Evolutionary conservation across 2,329 filamentous ascomycete species (phyloP), one percentile per base, ranked within the genome.

Genomic region (Cladophialophora bantiana): DNA sequence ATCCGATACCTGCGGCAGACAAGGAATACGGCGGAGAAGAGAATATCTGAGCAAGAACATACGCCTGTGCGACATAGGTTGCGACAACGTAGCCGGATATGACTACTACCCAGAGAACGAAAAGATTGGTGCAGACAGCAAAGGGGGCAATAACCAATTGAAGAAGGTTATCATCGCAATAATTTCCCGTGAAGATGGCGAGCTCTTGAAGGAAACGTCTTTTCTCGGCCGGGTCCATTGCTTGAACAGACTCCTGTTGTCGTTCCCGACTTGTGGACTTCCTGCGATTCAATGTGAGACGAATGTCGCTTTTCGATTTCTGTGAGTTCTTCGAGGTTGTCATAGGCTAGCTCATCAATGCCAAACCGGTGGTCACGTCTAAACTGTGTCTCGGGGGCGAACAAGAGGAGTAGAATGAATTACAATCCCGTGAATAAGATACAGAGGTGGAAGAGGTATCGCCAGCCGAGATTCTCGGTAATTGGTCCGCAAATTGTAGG

Each of bases 401-500:
- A 50, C 6, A 50, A 26, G 45, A n/a, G 1, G 15, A 50, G 9
- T 1, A 50, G 45, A 5, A 50, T n/a, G 6, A 26, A 7, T 13
- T 50, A 6, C 6, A 50, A 7, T n/a, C 7, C 45, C 1, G 45
- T n/a, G 15, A 50, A 50, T 7, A n/a, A 13, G 7, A 26, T 50
- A n/a, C 45, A 50, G 20, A 50, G 7, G 20, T 50, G 52, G 7
- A 55, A 55, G 18, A 31, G 15, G 35, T 65, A 65, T n/a, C 38
- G 58, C 63, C 63, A 65, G 10, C 63, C 64, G 81, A 65, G 57
- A 34, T 65, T 52, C 5, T 4, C 48, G 4, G 58, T 62, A 50
- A 82, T 80, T 67, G 81, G 81, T 18, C 78, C 77, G 12, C 79
- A 79, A 5, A 73, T 69, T 2, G 80, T 70, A 1, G 77, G 76